A percentile compares a stretch with the other conserved stretches of the same genome.
phyloP scores from a whole-genome alignment of 2,329 filamentous ascomycete species.

The Aspergillus fumigatiaffinis region DNA sequence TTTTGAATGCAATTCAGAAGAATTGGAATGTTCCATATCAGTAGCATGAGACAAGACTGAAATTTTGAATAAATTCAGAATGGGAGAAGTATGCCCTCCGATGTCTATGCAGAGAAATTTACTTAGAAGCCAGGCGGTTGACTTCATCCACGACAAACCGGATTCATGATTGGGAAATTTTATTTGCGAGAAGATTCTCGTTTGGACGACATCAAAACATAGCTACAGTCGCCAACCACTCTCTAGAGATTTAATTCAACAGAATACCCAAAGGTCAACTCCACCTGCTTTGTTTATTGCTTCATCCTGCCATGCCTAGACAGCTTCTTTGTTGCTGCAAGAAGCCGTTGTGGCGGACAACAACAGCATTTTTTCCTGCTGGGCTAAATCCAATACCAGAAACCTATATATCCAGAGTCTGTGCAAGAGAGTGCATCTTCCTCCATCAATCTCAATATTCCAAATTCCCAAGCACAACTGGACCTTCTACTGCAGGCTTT shows the following conservation, averaged over 20 bases:
- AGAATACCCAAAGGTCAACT: background rate
- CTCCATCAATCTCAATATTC: constrained; percentile 4
- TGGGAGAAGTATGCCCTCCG: background rate
- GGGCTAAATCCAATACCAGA: background rate
- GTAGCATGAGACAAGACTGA: background rate
- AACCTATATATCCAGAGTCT: constrained; percentile 9
- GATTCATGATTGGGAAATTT: too few species aligned
- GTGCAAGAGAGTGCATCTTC: constrained; percentile 14
- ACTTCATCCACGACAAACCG: too few species aligned
- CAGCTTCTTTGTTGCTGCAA: background rate
- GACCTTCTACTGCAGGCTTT: background rate
- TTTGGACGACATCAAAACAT: background rate
- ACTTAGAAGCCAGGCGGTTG: too few species aligned
- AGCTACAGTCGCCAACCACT: background rate
- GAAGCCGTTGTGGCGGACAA: background rate
- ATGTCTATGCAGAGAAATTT: background rate
- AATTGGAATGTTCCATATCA: background rate
- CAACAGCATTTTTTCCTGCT: background rate
- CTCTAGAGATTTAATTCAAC: background rate
- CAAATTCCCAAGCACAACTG: background rate
- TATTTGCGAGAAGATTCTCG: background rate
- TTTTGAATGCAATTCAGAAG: background rate
- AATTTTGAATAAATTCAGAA: background rate
- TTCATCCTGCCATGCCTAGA: background rate
- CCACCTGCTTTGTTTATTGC: background rate